phyloP scores from a whole-genome alignment of 768 basidiomycete genomes.

The Boletus bicolor region DNA sequence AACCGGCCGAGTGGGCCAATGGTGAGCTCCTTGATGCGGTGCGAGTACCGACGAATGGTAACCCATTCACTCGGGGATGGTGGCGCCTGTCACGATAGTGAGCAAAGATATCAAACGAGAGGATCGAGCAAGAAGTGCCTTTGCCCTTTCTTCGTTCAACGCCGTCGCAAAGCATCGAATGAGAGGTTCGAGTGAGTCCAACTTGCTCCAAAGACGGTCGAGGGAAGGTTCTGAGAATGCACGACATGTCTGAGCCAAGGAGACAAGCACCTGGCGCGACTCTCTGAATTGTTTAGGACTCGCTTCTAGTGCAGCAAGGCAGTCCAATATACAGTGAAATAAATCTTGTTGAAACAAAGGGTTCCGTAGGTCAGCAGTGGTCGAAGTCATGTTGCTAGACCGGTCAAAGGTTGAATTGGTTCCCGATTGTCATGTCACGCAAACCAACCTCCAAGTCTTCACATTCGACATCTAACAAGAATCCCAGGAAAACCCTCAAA shows the following conservation, averaged over 20 bases:
- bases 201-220: constrained; percentile 1
- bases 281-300: background rate
- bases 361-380: background rate
- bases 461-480: constrained; percentile 8
- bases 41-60: background rate
- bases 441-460: constrained; percentile 10
- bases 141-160: background rate
- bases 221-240: constrained; percentile 3
- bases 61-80: background rate
- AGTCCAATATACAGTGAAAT: background rate
- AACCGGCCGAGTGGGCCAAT: background rate
- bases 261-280: background rate
- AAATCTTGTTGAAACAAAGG: background rate
- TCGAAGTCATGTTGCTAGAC: background rate
- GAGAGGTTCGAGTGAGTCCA: constrained; percentile 5
- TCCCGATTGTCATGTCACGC: constrained; percentile 14
- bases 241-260: constrained; percentile 1
- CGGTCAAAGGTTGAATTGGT: too few relatives aligned
- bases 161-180: background rate
- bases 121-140: background rate
- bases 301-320: background rate
- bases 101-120: background rate
- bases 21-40: constrained; percentile 1
- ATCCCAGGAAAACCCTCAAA: constrained; percentile 16
- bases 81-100: background rate